phyloP scores from a whole-genome alignment of 2,329 filamentous ascomycete genomes.

The Chrysoporthe deuterocubensis region DNA sequence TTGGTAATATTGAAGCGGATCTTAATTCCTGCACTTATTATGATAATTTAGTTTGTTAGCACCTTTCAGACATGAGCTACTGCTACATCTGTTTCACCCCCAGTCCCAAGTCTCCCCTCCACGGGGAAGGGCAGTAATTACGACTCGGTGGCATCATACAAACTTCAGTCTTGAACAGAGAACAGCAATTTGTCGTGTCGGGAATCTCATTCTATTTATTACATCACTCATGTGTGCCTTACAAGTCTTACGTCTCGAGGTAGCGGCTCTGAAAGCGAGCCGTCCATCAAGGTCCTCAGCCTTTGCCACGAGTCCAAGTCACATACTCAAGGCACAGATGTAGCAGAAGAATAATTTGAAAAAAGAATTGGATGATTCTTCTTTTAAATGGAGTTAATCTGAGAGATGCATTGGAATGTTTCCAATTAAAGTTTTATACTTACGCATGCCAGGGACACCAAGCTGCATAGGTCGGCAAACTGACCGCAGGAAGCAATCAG shows the following conservation, averaged over 20 bases:
- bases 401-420: background rate
- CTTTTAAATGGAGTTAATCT: too few species aligned
- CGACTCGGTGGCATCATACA: background rate
- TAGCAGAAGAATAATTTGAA: too few species aligned
- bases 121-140: background rate
- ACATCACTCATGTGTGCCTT: background rate
- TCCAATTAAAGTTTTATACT: background rate
- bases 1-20: background rate
- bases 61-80: background rate
- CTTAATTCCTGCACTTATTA: too few species aligned
- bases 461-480: background rate
- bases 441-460: background rate
- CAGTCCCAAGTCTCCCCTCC: background rate
- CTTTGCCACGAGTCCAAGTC: background rate
- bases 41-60: background rate
- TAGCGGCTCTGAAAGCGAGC: too few species aligned
- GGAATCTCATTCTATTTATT: background rate
- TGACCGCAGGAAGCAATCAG: background rate
- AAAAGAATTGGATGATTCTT: background rate
- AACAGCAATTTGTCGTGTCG: background rate
- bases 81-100: background rate
- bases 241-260: background rate
- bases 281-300: conserved; percentile 10
- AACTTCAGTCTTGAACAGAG: background rate
- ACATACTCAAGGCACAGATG: background rate